These are phyloP conservation scores for Xylaria palmicola DNA, from an alignment of 495 filamentous ascomycete genomes.

Conservation along the genomic window DNA sequence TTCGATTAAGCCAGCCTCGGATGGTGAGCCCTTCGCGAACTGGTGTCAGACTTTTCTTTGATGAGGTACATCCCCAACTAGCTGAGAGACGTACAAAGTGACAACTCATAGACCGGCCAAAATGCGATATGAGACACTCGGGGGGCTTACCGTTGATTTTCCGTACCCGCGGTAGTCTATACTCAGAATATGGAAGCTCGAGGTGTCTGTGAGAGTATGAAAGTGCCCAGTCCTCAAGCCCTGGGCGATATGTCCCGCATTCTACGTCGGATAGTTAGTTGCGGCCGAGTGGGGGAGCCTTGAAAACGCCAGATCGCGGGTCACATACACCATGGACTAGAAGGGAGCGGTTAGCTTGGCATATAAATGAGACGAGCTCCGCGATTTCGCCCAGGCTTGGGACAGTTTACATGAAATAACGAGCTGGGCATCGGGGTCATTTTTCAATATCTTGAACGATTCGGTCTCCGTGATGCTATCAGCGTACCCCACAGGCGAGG, in stretches of 20 bases:
- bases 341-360: neutral
- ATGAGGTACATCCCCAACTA: neutral
- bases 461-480: constrained; percentile 53
- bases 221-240: constrained; percentile 61
- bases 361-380: neutral
- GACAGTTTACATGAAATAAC: constrained; percentile 53
- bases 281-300: constrained; percentile 2
- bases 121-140: neutral
- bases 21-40: constrained; percentile 58
- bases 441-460: constrained; percentile 59
- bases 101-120: neutral
- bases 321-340: constrained; percentile 45
- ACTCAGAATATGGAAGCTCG: constrained; percentile 56
- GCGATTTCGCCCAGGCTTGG: neutral
- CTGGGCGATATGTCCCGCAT: constrained; percentile 66
- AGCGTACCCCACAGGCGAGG: constrained; percentile 51
- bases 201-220: constrained; percentile 58
- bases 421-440: constrained; percentile 60
- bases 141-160: constrained; percentile 51
- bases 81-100: neutral
- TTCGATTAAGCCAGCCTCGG: constrained; percentile 76
- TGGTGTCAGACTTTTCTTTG: neutral
- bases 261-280: constrained; percentile 26
- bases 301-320: neutral
- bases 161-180: constrained; percentile 94